Evolutionary conservation across 2,329 filamentous ascomycete species (phyloP), one percentile per base, ranked within the genome.

Genomic region (Ascochyta fabae): DNA sequence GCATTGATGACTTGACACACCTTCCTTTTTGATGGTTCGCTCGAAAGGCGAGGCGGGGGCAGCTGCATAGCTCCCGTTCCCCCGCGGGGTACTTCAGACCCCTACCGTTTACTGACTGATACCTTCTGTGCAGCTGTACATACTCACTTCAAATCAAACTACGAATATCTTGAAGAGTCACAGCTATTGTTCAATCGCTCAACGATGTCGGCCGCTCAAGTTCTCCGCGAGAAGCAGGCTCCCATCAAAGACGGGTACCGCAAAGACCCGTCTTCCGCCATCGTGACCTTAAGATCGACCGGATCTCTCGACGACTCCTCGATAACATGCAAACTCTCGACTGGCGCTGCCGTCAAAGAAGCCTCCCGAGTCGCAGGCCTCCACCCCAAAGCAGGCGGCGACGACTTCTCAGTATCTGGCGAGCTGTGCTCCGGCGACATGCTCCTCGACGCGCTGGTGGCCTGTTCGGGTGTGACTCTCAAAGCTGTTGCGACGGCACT

Each of bases 371-470:
- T 80, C 41, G 80, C 80, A 1, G 80, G 80, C 27, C 72, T 82
- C 35, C 80, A 82, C 61, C 77, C 75, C 39, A 77, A 77, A 60
- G 80, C 80, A 3, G 80, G 80, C 34, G 80, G 80, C 35, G 72
- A 75, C 12, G 70, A 75, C 33, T 73, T 75, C 9, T 56, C 66
- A 3, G 75, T 82, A 45, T 79, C 76, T 1, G 79, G 80, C 51
- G 79, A 82, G 59, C 72, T 82, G 2, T 82, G 80, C 71, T 78
- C 75, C 0, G 80, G 80, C 12, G 79, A 82, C 60, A 80, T 82
- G 79, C 71, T 83, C 12, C 75, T 82, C 12, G 80, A 82, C 53
- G 79, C 79, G 0, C 72, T 82, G 2, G 80, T 83, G 4, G 80
- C 80, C 4, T 82, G 80, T 65, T 77, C 80, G 1, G 80, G 80